Evolutionary conservation across 345 rosid species (phyloP).

Genomic region (Arabidopsis suecica): DNA sequence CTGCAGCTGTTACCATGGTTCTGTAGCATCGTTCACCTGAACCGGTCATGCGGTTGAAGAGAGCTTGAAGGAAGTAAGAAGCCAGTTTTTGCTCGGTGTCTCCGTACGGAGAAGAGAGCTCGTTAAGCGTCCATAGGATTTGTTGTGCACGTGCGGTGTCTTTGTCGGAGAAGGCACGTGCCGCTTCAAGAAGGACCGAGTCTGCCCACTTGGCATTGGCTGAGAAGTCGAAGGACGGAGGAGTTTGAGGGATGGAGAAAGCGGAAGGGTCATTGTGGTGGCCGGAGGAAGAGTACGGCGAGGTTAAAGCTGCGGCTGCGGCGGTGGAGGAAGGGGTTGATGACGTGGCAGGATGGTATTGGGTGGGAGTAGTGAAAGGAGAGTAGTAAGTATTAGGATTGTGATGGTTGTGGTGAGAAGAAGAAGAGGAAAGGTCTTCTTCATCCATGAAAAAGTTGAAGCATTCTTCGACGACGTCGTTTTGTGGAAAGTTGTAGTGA

Average conservation of each 20-base stretch:
- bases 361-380: conserved; percentile 48
- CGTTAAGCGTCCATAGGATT: conserved; percentile 92
- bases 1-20: conserved; percentile 58
- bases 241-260: conserved; percentile 58
- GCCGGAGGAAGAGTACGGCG: conserved; percentile 47
- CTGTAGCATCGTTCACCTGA: conserved; percentile 74
- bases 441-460: conserved; percentile 99
- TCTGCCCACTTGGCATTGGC: conserved; percentile 69
- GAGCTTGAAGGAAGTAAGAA: conserved; percentile 86
- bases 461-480: conserved; percentile 82
- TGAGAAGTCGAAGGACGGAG: conserved; percentile 69
- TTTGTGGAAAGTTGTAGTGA: conserved; percentile 61
- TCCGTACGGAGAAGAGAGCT: conserved; percentile 84
- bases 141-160: conserved; percentile 76
- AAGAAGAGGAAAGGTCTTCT: conserved; percentile 98
- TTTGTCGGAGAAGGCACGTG: conserved; percentile 69
- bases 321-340: conserved; percentile 50
- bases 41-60: conserved; percentile 85
- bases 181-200: conserved; percentile 69
- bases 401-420: conserved; percentile 60
- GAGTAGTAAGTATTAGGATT: conserved; percentile 37
- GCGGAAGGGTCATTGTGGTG: conserved; percentile 52
- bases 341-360: conserved; percentile 47
- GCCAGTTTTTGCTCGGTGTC: conserved; percentile 86
- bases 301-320: conserved; percentile 35